A percentile compares a stretch with the other conserved stretches of the same genome.
These are phyloP conservation scores for Pestalotiopsis sp. DNA, from an alignment of 2,329 filamentous ascomycete species.

Conservation along the genomic window DNA sequence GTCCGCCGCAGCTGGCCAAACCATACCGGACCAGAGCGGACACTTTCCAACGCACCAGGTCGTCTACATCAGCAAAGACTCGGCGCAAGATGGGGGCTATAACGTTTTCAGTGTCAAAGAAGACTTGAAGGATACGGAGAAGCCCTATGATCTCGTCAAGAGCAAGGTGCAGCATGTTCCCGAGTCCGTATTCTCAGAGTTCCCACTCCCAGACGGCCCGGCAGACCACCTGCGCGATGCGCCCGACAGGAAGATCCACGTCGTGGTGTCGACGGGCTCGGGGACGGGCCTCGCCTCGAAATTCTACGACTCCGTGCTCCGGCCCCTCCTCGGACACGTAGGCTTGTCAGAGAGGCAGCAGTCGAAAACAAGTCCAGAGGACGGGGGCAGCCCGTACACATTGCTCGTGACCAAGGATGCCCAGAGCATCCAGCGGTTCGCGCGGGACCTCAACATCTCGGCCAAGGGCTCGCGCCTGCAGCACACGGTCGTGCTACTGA, in stretches of 20 bases:
- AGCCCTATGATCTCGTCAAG: conserved; percentile 27
- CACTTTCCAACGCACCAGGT: conserved; percentile 30
- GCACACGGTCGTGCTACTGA: conserved; percentile 74
- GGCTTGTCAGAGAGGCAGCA: conserved; percentile 32
- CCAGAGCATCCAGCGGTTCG: conserved; percentile 65
- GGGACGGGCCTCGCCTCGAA: conserved; percentile 57
- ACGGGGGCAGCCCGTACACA: conserved; percentile 37
- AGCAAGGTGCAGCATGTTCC: conserved; percentile 35
- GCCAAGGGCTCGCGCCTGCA: conserved; percentile 11
- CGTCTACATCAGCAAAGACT: conserved; percentile 25
- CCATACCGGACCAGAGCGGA: not conserved
- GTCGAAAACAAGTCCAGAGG: not conserved
- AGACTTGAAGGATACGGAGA: conserved; percentile 21
- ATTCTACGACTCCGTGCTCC: conserved; percentile 57
- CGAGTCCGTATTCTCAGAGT: conserved; percentile 33
- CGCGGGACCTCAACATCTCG: conserved; percentile 35
- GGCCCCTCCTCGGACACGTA: conserved; percentile 52
- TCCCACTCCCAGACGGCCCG: conserved; percentile 33
- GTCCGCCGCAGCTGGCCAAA: not conserved
- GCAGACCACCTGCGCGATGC: conserved; percentile 36
- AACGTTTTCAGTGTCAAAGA: conserved; percentile 39
- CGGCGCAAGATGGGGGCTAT: conserved; percentile 17
- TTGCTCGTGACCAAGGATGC: conserved; percentile 64
- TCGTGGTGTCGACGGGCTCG: conserved; percentile 68
- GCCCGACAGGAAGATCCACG: conserved; percentile 44